Percentiles rank a stretch among this genome's conserved stretches.
These are phyloP conservation scores for Fusarium sp. DNA, from an alignment of 2,329 filamentous ascomycete genomes.

Conservation along the genomic window DNA sequence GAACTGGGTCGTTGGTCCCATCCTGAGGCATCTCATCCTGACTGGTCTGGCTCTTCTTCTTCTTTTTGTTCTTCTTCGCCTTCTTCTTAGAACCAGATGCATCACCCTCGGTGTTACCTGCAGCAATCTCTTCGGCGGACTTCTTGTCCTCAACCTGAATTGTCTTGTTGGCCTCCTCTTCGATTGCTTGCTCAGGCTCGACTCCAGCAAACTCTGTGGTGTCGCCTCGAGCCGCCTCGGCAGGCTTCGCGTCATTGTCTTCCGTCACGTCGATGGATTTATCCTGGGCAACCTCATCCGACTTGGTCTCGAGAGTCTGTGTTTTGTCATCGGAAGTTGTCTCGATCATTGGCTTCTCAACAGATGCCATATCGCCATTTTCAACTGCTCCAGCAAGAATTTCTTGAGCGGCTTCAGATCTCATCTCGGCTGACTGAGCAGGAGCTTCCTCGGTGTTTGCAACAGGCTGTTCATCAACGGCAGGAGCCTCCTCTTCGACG, in stretches of 20 bases:
- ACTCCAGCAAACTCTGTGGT: background rate
- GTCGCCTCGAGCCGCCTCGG: background rate
- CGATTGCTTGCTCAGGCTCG: background rate
- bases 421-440: background rate
- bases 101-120: conserved; percentile 25
- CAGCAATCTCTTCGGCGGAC: background rate
- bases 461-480: conserved; percentile 4
- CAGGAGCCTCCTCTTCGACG: background rate
- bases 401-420: background rate
- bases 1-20: conserved; percentile 11
- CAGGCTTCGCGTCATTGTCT: background rate
- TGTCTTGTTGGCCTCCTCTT: conserved; percentile 4
- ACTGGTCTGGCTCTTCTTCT: conserved; percentile 33
- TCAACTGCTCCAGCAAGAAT: background rate
- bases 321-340: background rate
- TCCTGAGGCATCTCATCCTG: conserved; percentile 19
- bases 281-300: background rate
- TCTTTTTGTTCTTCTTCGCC: conserved; percentile 53
- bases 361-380: background rate
- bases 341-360: background rate
- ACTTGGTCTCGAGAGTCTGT: conserved; percentile 7
- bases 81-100: conserved; percentile 46
- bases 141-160: background rate
- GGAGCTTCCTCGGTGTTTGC: background rate
- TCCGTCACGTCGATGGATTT: background rate